Evolutionary conservation across 2,329 filamentous ascomycete genomes (phyloP).

Genomic region (Aureobasidium musti): DNA sequence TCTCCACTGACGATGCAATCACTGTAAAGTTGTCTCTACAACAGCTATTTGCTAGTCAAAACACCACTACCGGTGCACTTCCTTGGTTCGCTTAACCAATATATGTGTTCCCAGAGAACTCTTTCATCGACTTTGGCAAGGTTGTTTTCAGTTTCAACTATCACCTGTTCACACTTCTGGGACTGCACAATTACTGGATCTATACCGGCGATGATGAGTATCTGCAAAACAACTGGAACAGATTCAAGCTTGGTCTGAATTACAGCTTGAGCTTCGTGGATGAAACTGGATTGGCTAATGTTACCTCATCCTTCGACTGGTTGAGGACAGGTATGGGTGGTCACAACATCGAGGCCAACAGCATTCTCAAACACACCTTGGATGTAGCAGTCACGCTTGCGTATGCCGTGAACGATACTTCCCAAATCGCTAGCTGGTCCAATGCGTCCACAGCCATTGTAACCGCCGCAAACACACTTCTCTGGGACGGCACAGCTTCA

Average conservation of each 20-base stretch:
- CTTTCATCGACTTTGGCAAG: conserved; percentile 30
- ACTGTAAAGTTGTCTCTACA: conserved; percentile 34
- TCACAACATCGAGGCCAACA: conserved; percentile 52
- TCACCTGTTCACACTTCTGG: conserved; percentile 55
- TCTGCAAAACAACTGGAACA: conserved; percentile 47
- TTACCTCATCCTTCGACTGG: conserved; percentile 52
- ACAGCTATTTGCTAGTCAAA: conserved; percentile 37
- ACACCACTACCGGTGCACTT: conserved; percentile 35
- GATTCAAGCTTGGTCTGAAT: conserved; percentile 48
- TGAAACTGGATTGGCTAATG: conserved; percentile 49
- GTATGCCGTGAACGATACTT: conserved; percentile 49
- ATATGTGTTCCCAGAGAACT: conserved; percentile 52
- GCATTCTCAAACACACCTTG: conserved; percentile 55
- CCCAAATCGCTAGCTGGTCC: conserved; percentile 47
- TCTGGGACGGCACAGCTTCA: conserved; percentile 53
- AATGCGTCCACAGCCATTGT: conserved; percentile 47
- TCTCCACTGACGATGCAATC: conserved; percentile 53
- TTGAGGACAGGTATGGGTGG: conserved; percentile 54
- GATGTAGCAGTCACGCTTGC: conserved; percentile 56
- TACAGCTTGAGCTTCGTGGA: conserved; percentile 49
- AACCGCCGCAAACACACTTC: conserved; percentile 49
- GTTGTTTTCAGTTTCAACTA: conserved; percentile 58
- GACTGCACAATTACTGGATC: conserved; percentile 49
- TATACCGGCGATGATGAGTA: conserved; percentile 45
- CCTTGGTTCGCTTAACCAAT: conserved; percentile 42